Evolutionary conservation across 2,329 filamentous ascomycete genomes (phyloP), one percentile per base, ranked within the genome.

Genomic region (Scopulariopsis brevicaulis): DNA sequence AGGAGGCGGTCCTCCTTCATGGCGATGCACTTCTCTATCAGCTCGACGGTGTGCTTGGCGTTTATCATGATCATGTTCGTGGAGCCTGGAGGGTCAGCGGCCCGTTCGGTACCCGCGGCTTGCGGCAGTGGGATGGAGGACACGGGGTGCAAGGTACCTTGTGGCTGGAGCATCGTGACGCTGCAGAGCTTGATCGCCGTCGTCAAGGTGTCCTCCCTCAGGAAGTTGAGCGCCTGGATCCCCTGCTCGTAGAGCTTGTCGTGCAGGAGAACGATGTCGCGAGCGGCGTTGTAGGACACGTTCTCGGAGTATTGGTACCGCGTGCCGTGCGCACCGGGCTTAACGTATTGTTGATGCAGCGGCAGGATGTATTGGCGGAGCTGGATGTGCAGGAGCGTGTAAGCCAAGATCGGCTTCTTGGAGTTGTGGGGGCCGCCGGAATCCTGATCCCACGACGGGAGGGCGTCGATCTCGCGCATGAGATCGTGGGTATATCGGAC

Each of bases 21-120:
- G 53, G 70, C 69, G 43, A 84, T 75, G 60, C 81, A 84, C 65
- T 80, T 82, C 64, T 84, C 80, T 12, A 85, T 77, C n/a, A 84
- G 72, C 67, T 78, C 76, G 61, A 84, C 74, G 1, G 81, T 84
- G 68, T 84, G 80, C 59, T 77, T 76, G 2, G 79, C 77, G 67
- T 82, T 83, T 66, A 81, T 77, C 77, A 82, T 82, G 67, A 84
- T 83, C 73, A 84, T 79, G 66, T 81, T 81, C 58, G 77, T 81
- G 5, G 80, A 83, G 25, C 77, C 77, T 40, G 20, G 12, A 24
- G n/a, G 15, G 34, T 54, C 20, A 55, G 53, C 22, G 28, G 7
- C 22, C n/a, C 15, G 60, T 65, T 61, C 62, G 60, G 58, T 10
- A 53, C 14, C 43, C 18, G 18, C 11, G 14, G 28, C 3, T n/a